Evolutionary conservation across 805 yeast species (phyloP).

Genomic region (Lipomyces anomalus): DNA sequence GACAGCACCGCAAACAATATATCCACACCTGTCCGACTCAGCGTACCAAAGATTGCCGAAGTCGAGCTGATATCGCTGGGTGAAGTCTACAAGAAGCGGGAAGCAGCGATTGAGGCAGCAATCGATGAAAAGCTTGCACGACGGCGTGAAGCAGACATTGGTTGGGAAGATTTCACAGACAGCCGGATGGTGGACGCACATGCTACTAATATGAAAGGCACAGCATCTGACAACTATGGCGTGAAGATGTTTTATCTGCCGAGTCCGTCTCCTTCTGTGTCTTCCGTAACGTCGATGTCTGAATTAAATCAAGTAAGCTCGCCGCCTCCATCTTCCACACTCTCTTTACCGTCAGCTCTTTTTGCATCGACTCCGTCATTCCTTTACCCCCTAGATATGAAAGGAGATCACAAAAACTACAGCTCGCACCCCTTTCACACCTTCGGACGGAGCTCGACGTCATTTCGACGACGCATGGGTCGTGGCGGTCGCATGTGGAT

Average conservation of each 20-base stretch:
- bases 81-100: conserved; percentile 64
- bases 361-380: not conserved
- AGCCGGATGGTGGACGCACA: not conserved
- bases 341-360: not conserved
- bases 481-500: conserved; percentile 64
- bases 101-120: conserved; percentile 71
- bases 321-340: not conserved
- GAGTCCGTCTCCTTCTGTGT: not conserved
- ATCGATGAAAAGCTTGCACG: conserved; percentile 79
- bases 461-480: conserved; percentile 67
- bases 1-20: conserved; percentile 8
- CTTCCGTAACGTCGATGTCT: not conserved
- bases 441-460: not conserved
- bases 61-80: conserved; percentile 81
- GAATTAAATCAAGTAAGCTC: not conserved
- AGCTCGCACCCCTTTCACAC: too few species aligned
- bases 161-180: conserved; percentile 54
- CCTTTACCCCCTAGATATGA: not conserved
- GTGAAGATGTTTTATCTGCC: not conserved
- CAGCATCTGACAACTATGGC: not conserved
- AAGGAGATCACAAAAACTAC: too few species aligned
- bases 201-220: not conserved
- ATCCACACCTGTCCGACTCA: conserved; percentile 12
- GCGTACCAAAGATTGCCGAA: conserved; percentile 86
- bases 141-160: conserved; percentile 57